Conservation (phyloP, 2,329 filamentous ascomycete genomes). For the Sarocladium strictum region DNA sequence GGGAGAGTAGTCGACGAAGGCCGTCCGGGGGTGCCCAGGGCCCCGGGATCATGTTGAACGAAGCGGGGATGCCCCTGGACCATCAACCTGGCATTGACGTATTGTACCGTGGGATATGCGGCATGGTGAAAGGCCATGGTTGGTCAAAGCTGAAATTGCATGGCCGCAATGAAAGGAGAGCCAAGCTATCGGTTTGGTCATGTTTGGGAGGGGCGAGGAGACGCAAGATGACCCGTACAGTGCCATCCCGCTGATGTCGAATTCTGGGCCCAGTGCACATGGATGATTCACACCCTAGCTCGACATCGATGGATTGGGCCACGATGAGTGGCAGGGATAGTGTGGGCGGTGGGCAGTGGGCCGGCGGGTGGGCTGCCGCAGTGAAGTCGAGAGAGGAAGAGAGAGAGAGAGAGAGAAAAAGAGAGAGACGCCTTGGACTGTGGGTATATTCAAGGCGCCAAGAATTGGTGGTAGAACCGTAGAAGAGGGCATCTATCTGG, state of each 20-base stretch:
- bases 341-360: not conserved
- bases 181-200: not conserved
- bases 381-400: not conserved
- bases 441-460: not conserved
- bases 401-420: too few relatives aligned
- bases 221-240: not conserved
- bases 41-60: not conserved
- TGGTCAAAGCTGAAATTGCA: not conserved
- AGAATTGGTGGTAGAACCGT: not conserved
- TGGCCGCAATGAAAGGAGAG: not conserved
- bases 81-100: constrained; percentile 91
- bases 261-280: constrained; percentile 7
- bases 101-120: constrained; percentile 74
- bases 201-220: not conserved
- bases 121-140: not conserved
- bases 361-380: not conserved
- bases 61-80: constrained; percentile 70
- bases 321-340: constrained; percentile 3
- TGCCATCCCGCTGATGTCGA: not conserved
- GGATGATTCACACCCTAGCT: constrained; percentile 1
- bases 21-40: not conserved
- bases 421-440: not conserved
- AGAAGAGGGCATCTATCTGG: not conserved
- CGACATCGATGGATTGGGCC: not conserved
- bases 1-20: not conserved